phyloP scores from a whole-genome alignment of 768 basidiomycete genomes.

The Termitomyces sp. region DNA sequence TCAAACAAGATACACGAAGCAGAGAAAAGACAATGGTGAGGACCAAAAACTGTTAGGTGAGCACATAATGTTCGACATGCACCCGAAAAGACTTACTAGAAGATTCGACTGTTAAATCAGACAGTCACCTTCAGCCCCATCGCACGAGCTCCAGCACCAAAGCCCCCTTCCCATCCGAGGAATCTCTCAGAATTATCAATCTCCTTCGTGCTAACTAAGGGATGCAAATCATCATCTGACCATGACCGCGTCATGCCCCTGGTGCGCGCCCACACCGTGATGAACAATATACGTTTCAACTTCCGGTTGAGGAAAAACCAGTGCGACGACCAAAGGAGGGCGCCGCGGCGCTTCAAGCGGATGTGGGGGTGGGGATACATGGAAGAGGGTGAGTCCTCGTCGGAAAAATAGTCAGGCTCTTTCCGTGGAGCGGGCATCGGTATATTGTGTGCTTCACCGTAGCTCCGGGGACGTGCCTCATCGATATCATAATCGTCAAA shows the following conservation, averaged over 20 bases:
- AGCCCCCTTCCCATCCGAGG: slow-evolving; percentile 72
- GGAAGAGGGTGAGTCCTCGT: slow-evolving; percentile 34
- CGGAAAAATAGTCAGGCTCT: slow-evolving; percentile 29
- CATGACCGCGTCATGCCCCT: slow-evolving; percentile 49
- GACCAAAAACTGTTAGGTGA: slow-evolving; percentile 1
- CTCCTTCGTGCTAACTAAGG: slow-evolving; percentile 24
- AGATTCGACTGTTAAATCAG: slow-evolving; percentile 1
- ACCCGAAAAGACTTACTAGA: slow-evolving; percentile 4
- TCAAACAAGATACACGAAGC: neutral
- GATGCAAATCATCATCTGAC: slow-evolving; percentile 43
- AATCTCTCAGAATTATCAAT: slow-evolving; percentile 52
- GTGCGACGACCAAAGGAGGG: slow-evolving; percentile 91
- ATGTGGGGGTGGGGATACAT: slow-evolving; percentile 30
- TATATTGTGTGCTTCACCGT: slow-evolving; percentile 30
- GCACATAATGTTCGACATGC: neutral
- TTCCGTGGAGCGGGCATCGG: slow-evolving; percentile 33
- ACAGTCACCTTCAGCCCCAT: slow-evolving; percentile 46
- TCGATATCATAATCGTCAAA: slow-evolving; percentile 82
- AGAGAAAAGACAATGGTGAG: neutral
- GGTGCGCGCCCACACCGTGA: slow-evolving; percentile 87
- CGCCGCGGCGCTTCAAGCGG: slow-evolving; percentile 59
- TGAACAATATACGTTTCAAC: slow-evolving; percentile 86
- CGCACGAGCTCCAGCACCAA: slow-evolving; percentile 78
- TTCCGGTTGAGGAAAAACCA: slow-evolving; percentile 97
- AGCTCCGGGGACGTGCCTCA: slow-evolving; percentile 37